phyloP scores from a whole-genome alignment of 768 basidiomycete species.

The Sutorius australiensis region DNA sequence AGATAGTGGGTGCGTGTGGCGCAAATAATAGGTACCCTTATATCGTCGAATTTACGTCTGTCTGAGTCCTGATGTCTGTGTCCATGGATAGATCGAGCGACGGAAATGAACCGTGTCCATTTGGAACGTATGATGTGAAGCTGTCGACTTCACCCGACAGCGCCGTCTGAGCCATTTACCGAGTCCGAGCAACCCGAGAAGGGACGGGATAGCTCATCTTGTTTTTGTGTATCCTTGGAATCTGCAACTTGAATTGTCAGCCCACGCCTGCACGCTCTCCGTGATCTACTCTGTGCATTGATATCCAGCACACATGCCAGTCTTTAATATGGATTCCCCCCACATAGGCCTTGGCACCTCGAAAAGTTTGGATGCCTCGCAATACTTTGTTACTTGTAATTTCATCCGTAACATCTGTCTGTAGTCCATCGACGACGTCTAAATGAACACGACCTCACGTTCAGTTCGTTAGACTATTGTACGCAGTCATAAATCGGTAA shows the following conservation, averaged over 20 bases:
- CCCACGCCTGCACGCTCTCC: conserved; percentile 4
- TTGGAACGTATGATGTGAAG: too few relatives aligned
- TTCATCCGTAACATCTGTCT: conserved; percentile 1
- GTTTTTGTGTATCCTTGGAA: background rate
- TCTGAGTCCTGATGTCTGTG: too few relatives aligned
- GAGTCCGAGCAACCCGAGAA: too few relatives aligned
- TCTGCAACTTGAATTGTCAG: background rate
- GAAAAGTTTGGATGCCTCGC: background rate
- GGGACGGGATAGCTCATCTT: conserved; percentile 37
- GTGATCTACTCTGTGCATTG: conserved; percentile 20
- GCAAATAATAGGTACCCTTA: too few relatives aligned
- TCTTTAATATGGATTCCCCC: background rate
- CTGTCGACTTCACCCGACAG: too few relatives aligned
- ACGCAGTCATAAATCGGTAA: background rate
- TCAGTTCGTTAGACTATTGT: conserved; percentile 19
- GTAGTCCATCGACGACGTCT: background rate
- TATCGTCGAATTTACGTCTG: too few relatives aligned
- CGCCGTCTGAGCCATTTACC: too few relatives aligned
- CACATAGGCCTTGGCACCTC: background rate
- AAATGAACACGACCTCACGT: background rate
- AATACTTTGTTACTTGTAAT: conserved; percentile 5
- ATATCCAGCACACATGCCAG: conserved; percentile 20
- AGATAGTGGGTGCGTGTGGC: too few relatives aligned
- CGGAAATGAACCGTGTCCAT: too few relatives aligned
- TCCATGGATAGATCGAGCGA: too few relatives aligned